Percentiles rank a stretch among this genome's conserved stretches.
phyloP scores from a whole-genome alignment of 441 rosid genomes.

The Gossypium davidsonii region DNA sequence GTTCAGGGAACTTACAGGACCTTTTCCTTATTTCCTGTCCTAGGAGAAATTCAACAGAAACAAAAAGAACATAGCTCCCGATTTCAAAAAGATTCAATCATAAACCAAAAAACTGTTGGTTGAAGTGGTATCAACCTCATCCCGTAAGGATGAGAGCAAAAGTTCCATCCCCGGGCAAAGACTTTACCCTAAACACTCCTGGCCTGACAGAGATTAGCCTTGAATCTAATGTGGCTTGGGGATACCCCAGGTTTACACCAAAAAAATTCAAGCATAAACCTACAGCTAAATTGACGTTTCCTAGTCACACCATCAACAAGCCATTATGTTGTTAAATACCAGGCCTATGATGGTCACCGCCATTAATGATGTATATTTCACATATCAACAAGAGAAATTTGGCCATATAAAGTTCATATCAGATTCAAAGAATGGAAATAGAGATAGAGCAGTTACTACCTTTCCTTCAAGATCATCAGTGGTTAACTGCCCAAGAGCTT shows the following conservation, averaged over 20 bases:
- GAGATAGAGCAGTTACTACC: conserved; percentile 31
- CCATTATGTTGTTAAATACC: background rate
- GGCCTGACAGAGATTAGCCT: too few relatives aligned
- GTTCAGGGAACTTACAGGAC: background rate
- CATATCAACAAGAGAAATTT: background rate
- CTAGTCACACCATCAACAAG: background rate
- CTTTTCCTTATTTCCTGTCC: background rate
- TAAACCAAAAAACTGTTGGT: background rate
- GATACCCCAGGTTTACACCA: background rate
- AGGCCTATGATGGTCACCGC: background rate
- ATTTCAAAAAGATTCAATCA: background rate
- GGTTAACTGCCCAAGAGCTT: conserved; percentile 62
- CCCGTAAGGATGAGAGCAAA: too few relatives aligned
- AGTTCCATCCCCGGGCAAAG: too few relatives aligned
- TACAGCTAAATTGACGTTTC: background rate
- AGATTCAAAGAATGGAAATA: background rate
- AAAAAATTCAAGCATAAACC: background rate
- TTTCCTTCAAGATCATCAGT: conserved; percentile 67
- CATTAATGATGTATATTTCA: background rate
- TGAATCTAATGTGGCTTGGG: too few relatives aligned
- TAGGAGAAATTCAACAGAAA: background rate
- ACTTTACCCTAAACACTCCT: too few relatives aligned
- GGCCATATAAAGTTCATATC: background rate
- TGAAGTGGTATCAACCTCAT: too few relatives aligned
- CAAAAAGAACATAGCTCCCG: background rate